These are phyloP conservation scores for Geotrichum siamense DNA, from an alignment of 1,139 yeast species.

Conservation along the genomic window DNA sequence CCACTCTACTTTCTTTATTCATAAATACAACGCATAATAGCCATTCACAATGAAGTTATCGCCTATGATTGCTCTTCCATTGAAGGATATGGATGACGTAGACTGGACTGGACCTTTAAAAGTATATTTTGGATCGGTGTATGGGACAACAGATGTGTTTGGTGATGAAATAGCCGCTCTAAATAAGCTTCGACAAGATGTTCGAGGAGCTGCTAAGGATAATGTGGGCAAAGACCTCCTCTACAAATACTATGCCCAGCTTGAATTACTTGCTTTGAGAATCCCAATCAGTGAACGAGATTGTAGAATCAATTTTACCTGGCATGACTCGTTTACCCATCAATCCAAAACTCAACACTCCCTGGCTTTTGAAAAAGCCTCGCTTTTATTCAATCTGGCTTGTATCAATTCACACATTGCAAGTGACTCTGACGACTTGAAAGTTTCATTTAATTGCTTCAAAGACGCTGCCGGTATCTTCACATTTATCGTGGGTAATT, in stretches of 20 bases:
- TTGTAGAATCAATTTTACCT: constrained; percentile 57
- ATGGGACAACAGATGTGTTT: constrained; percentile 57
- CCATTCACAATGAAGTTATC: constrained; percentile 30
- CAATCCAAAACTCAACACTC: constrained; percentile 54
- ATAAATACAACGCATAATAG: too few relatives aligned
- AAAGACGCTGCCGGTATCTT: constrained; percentile 79
- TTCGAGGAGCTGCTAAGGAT: constrained; percentile 43
- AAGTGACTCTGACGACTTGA: constrained; percentile 45
- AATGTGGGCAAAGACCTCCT: constrained; percentile 44
- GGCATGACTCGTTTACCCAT: constrained; percentile 68
- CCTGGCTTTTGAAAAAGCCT: constrained; percentile 85
- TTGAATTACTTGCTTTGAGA: constrained; percentile 72
- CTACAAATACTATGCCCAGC: constrained; percentile 69
- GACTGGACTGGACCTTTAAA: constrained; percentile 64
- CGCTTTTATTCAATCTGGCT: constrained; percentile 70
- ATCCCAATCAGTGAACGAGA: constrained; percentile 57
- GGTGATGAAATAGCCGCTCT: constrained; percentile 49
- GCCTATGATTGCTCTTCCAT: constrained; percentile 39
- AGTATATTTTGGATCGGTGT: constrained; percentile 51
- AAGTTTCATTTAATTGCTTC: constrained; percentile 52
- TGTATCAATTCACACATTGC: constrained; percentile 46
- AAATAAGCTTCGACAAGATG: constrained; percentile 55
- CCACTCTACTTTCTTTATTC: too few relatives aligned
- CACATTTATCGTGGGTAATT: constrained; percentile 67
- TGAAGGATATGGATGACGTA: constrained; percentile 51